phyloP scores from a whole-genome alignment of 1,284 basidiomycete genomes.

The Ustilago hordei region DNA sequence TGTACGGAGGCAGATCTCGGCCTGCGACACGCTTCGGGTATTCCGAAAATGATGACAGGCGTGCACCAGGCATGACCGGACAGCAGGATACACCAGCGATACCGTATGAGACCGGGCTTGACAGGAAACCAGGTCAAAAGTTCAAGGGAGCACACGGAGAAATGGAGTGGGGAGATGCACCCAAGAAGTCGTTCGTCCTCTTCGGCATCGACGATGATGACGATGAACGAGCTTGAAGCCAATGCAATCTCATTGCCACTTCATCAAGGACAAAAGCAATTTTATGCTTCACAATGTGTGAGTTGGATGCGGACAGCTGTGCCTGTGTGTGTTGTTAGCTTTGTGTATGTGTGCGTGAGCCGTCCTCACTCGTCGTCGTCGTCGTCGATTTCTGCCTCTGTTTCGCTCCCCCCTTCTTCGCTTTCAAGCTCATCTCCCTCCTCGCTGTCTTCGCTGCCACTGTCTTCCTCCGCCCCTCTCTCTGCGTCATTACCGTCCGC shows the following conservation, averaged over 20 bases:
- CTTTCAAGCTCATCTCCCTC: not conserved
- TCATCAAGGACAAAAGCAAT: not conserved
- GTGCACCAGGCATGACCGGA: not conserved
- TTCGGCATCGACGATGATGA: constrained; percentile 53
- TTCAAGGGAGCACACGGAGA: constrained; percentile 52
- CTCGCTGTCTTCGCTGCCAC: not conserved
- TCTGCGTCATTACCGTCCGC: not conserved
- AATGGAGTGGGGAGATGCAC: constrained; percentile 57
- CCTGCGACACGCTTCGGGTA: constrained; percentile 29
- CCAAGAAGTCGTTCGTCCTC: constrained; percentile 50
- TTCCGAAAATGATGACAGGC: not conserved
- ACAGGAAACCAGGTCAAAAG: constrained; percentile 27
- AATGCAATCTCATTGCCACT: not conserved
- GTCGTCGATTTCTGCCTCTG: not conserved
- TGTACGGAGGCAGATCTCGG: constrained; percentile 22
- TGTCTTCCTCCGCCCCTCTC: not conserved
- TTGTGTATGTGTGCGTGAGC: too few species aligned
- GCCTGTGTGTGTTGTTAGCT: not conserved
- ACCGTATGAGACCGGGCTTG: constrained; percentile 18
- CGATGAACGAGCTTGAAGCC: not conserved
- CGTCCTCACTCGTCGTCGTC: not conserved
- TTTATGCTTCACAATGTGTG: not conserved
- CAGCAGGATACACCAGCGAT: not conserved
- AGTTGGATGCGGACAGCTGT: not conserved
- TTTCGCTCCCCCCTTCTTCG: constrained; percentile 1